phyloP scores from a whole-genome alignment of 306 rosid genomes.

The Pyrus pyrifolia region DNA sequence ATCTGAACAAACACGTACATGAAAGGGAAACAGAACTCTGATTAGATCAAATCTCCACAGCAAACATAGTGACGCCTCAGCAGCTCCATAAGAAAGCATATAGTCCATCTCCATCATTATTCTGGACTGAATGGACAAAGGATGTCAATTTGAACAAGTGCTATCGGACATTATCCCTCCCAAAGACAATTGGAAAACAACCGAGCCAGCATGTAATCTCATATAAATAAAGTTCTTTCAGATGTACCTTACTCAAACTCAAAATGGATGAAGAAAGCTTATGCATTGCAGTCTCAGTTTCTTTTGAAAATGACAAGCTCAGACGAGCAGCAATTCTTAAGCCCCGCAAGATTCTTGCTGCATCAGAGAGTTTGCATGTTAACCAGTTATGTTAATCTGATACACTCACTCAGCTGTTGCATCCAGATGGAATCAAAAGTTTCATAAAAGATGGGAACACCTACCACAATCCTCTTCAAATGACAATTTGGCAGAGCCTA shows the following conservation, averaged over 20 bases:
- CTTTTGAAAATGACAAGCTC: constrained; percentile 66
- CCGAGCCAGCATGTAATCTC: neutral
- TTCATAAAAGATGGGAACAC: constrained; percentile 20
- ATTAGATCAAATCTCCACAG: constrained; percentile 77
- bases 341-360: constrained; percentile 92
- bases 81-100: constrained; percentile 94
- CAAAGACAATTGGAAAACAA: neutral
- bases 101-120: constrained; percentile 79
- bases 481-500: constrained; percentile 68
- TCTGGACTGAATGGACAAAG: constrained; percentile 48
- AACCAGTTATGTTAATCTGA: constrained; percentile 19
- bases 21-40: constrained; percentile 60
- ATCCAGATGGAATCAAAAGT: constrained; percentile 16
- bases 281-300: constrained; percentile 35
- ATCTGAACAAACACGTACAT: constrained; percentile 41
- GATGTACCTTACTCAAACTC: constrained; percentile 31
- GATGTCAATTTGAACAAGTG: constrained; percentile 9
- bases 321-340: constrained; percentile 94
- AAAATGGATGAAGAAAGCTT: constrained; percentile 31
- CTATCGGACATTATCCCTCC: neutral
- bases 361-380: constrained; percentile 18
- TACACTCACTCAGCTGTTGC: constrained; percentile 14
- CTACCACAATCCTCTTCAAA: constrained; percentile 88
- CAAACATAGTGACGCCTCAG: constrained; percentile 59
- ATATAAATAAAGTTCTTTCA: constrained; percentile 2